Conservation (phyloP, 164 flowering plant species). For the Vitis vinifera region DNA sequence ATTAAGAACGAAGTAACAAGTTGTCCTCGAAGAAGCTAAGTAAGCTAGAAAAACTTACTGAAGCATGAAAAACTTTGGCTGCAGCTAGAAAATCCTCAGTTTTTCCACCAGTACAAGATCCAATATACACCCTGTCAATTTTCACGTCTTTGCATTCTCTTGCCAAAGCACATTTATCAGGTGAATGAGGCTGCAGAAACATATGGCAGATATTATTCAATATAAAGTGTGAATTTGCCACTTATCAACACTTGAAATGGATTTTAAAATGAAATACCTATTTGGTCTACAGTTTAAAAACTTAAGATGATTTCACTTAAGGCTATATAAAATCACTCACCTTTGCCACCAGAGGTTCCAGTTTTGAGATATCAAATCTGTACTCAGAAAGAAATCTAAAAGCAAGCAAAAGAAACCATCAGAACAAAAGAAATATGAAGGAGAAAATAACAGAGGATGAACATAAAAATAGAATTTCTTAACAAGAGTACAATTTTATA, state of each 20-base stretch:
- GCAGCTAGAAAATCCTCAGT: constrained; percentile 97
- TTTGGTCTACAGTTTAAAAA: too few species aligned
- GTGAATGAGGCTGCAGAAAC: constrained; percentile 91
- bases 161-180: constrained; percentile 94
- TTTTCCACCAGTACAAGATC: constrained; percentile 99
- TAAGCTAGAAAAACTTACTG: constrained; percentile 39
- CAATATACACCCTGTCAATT: constrained; percentile 96
- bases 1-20: too few species aligned
- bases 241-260: too few species aligned
- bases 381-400: constrained; percentile 73
- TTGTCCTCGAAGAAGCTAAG: too few species aligned
- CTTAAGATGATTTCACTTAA: not conserved
- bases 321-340: constrained; percentile 33
- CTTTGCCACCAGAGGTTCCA: constrained; percentile 98
- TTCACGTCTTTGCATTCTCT: constrained; percentile 98
- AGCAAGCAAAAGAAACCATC: not conserved
- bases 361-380: constrained; percentile 81
- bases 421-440: constrained; percentile 4
- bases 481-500: not conserved
- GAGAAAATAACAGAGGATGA: too few species aligned
- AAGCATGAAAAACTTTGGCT: constrained; percentile 85
- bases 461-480: too few species aligned
- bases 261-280: too few species aligned
- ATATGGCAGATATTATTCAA: not conserved
- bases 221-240: too few species aligned